phyloP scores from a whole-genome alignment of 2,329 filamentous ascomycete genomes.

The Trichophyton equinum region DNA sequence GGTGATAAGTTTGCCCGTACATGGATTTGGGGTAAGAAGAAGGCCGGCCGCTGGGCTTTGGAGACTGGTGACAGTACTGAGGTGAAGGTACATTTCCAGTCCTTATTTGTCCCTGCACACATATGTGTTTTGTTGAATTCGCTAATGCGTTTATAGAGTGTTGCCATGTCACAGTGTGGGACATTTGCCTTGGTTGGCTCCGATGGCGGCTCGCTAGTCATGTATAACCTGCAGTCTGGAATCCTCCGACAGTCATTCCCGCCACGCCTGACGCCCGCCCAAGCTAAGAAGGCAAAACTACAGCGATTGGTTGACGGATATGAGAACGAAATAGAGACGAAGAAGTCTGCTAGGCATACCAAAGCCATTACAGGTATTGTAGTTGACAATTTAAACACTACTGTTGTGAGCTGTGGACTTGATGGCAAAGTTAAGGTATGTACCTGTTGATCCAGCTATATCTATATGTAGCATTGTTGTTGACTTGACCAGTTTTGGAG shows the following conservation, averaged over 20 bases:
- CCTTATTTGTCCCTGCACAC: not conserved
- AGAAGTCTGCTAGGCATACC: conserved; percentile 59
- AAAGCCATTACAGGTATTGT: conserved; percentile 73
- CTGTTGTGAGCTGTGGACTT: conserved; percentile 70
- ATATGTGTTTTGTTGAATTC: not conserved
- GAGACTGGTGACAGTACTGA: conserved; percentile 71
- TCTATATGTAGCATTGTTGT: not conserved
- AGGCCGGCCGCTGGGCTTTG: conserved; percentile 85
- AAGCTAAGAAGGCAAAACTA: conserved; percentile 62
- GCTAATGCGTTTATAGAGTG: conserved; percentile 41
- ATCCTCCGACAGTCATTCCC: conserved; percentile 80
- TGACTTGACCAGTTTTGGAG: conserved; percentile 63
- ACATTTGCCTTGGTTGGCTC: conserved; percentile 90
- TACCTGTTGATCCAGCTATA: not conserved
- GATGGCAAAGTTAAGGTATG: conserved; percentile 75
- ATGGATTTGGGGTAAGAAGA: conserved; percentile 96
- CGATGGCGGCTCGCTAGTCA: conserved; percentile 68
- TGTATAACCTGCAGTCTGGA: conserved; percentile 95
- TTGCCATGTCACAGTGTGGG: conserved; percentile 80
- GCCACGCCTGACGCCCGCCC: conserved; percentile 59
- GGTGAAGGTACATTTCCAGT: conserved; percentile 42
- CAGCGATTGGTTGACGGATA: conserved; percentile 43
- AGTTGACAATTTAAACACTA: conserved; percentile 79
- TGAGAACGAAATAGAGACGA: conserved; percentile 36
- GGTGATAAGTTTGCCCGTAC: conserved; percentile 75